phyloP scores from a whole-genome alignment of 768 basidiomycete genomes.

The Tulasnella sp. region DNA sequence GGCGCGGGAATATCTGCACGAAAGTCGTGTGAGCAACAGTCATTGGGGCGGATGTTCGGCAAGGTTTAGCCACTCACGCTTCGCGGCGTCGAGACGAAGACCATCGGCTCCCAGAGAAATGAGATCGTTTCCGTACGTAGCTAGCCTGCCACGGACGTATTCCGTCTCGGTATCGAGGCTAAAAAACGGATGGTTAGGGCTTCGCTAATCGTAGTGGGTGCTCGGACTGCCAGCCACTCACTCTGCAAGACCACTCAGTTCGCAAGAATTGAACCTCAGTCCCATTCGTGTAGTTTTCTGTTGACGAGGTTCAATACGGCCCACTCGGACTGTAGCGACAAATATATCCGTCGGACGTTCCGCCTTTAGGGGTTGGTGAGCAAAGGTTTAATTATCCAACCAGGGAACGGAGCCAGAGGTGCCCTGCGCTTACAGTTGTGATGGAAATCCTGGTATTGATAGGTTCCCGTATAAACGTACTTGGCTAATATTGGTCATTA shows the following conservation, averaged over 20 bases:
- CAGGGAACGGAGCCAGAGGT: background rate
- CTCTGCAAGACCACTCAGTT: conserved; percentile 23
- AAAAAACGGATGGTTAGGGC: background rate
- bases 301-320: background rate
- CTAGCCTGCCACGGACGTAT: conserved; percentile 48
- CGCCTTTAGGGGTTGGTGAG: background rate
- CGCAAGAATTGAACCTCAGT: conserved; percentile 9
- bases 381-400: background rate
- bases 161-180: conserved; percentile 56
- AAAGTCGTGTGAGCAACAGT: background rate
- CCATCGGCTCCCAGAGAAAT: conserved; percentile 45
- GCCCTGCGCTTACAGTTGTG: conserved; percentile 14
- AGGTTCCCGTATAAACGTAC: conserved; percentile 25
- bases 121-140: conserved; percentile 52
- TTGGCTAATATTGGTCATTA: conserved; percentile 19
- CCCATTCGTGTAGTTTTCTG: conserved; percentile 22
- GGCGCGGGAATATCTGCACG: conserved; percentile 44
- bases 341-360: background rate
- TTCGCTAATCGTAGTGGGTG: background rate
- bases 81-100: conserved; percentile 19
- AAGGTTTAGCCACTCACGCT: background rate
- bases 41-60: background rate
- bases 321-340: background rate
- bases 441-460: conserved; percentile 23
- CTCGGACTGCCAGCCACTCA: conserved; percentile 5